Percentiles rank a stretch among this genome's conserved stretches.
These are phyloP conservation scores for Prunella vulgaris DNA, from an alignment of 257 asterid genomes.

Conservation along the genomic window DNA sequence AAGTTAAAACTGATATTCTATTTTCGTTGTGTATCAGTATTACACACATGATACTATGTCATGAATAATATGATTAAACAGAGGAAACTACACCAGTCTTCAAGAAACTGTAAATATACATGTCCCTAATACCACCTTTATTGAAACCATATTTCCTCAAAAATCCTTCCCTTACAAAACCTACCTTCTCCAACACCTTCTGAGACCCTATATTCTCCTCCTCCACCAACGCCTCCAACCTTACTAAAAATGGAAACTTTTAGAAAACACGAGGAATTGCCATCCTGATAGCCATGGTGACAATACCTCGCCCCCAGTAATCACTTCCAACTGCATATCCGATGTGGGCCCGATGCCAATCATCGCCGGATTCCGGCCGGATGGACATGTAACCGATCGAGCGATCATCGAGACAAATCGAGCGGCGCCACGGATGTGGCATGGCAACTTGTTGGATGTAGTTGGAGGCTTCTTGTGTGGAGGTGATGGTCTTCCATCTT, in stretches of 20 bases:
- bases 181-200: slow-evolving; percentile 58
- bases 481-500: slow-evolving; percentile 49
- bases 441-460: slow-evolving; percentile 54
- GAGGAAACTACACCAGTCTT: slow-evolving; percentile 23
- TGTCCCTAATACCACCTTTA: slow-evolving; percentile 57
- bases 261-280: slow-evolving; percentile 42
- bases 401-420: slow-evolving; percentile 49
- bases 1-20: too few relatives aligned
- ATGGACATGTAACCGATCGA: slow-evolving; percentile 60
- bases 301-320: slow-evolving; percentile 61
- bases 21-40: too few relatives aligned
- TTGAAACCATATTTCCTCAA: slow-evolving; percentile 60
- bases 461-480: slow-evolving; percentile 46
- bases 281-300: slow-evolving; percentile 41
- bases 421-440: slow-evolving; percentile 66
- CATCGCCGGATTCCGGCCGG: slow-evolving; percentile 42
- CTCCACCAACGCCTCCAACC: slow-evolving; percentile 74
- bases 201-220: slow-evolving; percentile 62
- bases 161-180: slow-evolving; percentile 57
- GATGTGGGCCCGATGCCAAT: slow-evolving; percentile 57
- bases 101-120: slow-evolving; percentile 61
- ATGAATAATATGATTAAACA: too few relatives aligned
- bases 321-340: slow-evolving; percentile 50
- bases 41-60: too few relatives aligned
- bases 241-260: slow-evolving; percentile 39